Percentiles rank a stretch among this genome's conserved stretches.
Conservation (phyloP, 805 yeast species). For the Spathaspora sp. region DNA sequence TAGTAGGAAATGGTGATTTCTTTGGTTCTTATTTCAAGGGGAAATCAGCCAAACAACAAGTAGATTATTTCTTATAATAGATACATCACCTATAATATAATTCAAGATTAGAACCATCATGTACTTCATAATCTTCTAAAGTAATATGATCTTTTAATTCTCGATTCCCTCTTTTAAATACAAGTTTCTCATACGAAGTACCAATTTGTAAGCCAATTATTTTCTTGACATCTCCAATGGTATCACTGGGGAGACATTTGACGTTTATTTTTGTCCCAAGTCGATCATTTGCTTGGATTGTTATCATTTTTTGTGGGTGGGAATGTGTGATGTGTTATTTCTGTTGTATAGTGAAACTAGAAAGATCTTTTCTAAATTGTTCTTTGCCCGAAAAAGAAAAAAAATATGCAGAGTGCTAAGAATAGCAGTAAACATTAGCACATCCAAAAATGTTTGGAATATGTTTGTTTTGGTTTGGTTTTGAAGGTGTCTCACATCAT, state of each 20-base stretch:
- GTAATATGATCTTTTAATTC: constrained; percentile 86
- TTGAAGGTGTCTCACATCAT: no score
- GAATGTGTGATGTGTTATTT: not conserved
- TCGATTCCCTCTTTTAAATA: constrained; percentile 81
- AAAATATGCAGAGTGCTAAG: no score
- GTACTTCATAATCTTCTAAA: constrained; percentile 91
- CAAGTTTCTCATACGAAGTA: constrained; percentile 58
- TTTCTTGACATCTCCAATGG: constrained; percentile 86
- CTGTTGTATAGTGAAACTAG: not conserved
- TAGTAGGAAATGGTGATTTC: constrained; percentile 17
- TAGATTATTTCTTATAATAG: constrained; percentile 45
- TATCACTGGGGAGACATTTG: constrained; percentile 81
- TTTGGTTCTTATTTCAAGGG: constrained; percentile 17
- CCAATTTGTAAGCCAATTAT: constrained; percentile 82
- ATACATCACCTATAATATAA: constrained; percentile 74
- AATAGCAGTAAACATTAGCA: no score
- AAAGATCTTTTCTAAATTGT: not conserved
- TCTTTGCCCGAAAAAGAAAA: not conserved
- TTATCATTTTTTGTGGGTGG: constrained; percentile 31
- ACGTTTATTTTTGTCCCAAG: constrained; percentile 86
- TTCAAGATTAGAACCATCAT: constrained; percentile 84
- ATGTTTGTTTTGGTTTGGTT: no score
- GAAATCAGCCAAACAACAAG: constrained; percentile 33
- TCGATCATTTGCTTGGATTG: constrained; percentile 46
- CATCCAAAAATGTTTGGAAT: no score